Evolutionary conservation across 805 yeast genomes (phyloP).

Genomic region (Hanseniaspora occidentalis): DNA sequence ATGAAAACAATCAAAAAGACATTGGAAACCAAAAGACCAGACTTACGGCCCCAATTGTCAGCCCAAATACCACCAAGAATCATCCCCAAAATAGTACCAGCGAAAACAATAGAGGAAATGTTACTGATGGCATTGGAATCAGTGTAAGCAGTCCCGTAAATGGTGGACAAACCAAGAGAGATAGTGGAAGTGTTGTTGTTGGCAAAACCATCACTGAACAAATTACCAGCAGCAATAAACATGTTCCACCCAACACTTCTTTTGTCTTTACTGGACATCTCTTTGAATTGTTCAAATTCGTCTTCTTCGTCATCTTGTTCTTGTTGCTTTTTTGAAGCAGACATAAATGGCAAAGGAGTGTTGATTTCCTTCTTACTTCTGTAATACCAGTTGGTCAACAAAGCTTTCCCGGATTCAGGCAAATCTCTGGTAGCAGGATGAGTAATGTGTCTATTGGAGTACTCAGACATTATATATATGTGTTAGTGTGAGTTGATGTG

Average conservation of each 20-base stretch:
- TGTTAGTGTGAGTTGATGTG: neutral
- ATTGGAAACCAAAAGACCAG: constrained; percentile 74
- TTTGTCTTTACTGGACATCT: constrained; percentile 1
- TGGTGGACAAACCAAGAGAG: constrained; percentile 48
- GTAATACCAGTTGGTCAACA: constrained; percentile 10
- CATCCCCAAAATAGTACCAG: constrained; percentile 85
- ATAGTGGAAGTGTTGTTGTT: constrained; percentile 77
- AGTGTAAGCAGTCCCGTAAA: constrained; percentile 56
- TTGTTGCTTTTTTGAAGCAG: neutral
- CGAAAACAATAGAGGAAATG: constrained; percentile 81
- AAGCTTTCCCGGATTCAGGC: constrained; percentile 29
- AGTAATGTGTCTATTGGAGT: constrained; percentile 10
- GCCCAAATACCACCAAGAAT: constrained; percentile 68
- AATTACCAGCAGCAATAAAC: constrained; percentile 11
- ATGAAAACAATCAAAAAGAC: constrained; percentile 67
- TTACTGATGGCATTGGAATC: constrained; percentile 62
- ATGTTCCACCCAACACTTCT: constrained; percentile 3
- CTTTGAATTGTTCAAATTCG: constrained; percentile 3
- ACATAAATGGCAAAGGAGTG: neutral
- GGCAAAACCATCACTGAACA: constrained; percentile 87
- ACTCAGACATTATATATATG: neutral
- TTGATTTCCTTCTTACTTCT: constrained; percentile 3
- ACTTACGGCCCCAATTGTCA: constrained; percentile 69
- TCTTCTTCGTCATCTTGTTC: constrained; percentile 1
- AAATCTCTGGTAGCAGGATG: constrained; percentile 33